Evolutionary conservation across 441 rosid species (phyloP), one percentile per base, ranked within the genome.

Genomic region (Brassica hybrid): DNA sequence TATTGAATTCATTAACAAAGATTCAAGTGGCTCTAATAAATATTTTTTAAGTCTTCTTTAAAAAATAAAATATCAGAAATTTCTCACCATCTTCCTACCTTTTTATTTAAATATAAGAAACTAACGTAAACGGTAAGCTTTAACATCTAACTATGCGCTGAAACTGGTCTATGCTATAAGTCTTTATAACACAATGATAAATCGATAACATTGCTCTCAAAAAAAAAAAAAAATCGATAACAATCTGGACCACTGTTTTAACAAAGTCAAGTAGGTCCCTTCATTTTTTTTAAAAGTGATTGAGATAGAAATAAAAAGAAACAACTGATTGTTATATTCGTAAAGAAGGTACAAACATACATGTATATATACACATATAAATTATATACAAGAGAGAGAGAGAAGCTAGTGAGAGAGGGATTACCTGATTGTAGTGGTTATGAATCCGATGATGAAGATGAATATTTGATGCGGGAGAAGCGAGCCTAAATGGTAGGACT

Each of bases 351-450:
- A 56, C 7, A 6, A 66, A 62, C 67, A 32, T 30, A 3, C 36
- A 25, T 61, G 19, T 54, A 5, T 14, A 11, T 61, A 13, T 23
- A 60, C 6, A 23, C 6, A 27, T 60, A 30, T 3, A 4, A 6
- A 60, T 27, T 61, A 27, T 58, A 11, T 23, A 58, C 4, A 59
- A 19, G 14, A 34, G 1, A 61, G 23, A 54, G 6, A 76, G 6
- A 13, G 16, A 23, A 11, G n/a, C 63, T 21, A 11, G 66, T 3
- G 25, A 32, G 74, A 65, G 56, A 72, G 16, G 12, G 8, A 12
- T 10, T 3, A 78, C 81, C 81, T 66, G 77, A 11, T 34, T 23
- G 41, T 59, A 66, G 69, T 66, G 76, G 45, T 8, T 38, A 54
- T 41, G 52, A 16, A 34, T 36, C 36, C 7, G 72, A 30, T 65